Evolutionary conservation across 2,329 filamentous ascomycete genomes (phyloP).

Genomic region (Thermochaetoides dissita): DNA sequence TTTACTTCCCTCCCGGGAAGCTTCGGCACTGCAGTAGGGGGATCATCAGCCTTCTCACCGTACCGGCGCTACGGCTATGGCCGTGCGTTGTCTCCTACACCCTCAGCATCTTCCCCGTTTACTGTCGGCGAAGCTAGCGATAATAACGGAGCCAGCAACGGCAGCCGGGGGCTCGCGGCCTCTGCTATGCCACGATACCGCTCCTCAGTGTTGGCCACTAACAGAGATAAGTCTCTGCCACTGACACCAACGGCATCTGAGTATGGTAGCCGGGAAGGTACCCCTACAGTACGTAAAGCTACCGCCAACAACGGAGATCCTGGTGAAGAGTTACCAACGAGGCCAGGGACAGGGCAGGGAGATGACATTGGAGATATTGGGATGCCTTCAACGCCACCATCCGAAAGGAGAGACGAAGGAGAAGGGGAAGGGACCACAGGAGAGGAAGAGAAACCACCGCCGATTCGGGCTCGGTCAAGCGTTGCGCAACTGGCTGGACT

Average conservation of each 20-base stretch:
- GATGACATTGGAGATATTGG: neutral
- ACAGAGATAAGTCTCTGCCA: constrained; percentile 21
- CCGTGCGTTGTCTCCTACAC: constrained; percentile 2
- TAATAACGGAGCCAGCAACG: neutral
- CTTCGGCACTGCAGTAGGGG: no score
- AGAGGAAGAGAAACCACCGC: neutral
- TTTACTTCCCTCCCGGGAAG: constrained; percentile 3
- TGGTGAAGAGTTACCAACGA: neutral
- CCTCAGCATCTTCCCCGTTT: constrained; percentile 3
- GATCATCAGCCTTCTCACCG: constrained; percentile 7
- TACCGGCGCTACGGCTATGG: constrained; percentile 8
- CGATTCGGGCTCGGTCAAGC: constrained; percentile 6
- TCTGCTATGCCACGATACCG: constrained; percentile 9
- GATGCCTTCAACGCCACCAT: neutral
- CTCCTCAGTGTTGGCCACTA: constrained; percentile 2
- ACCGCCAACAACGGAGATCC: constrained; percentile 7
- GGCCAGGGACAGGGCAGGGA: neutral
- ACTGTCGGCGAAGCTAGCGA: neutral
- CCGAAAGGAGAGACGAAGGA: neutral
- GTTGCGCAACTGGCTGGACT: constrained; percentile 9
- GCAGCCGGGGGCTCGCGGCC: constrained; percentile 5
- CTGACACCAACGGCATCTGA: constrained; percentile 19
- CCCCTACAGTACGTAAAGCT: constrained; percentile 9
- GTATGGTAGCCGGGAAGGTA: constrained; percentile 13
- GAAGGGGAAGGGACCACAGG: neutral